phyloP scores from a whole-genome alignment of 805 yeast species.

The Candida namnaoensis region DNA sequence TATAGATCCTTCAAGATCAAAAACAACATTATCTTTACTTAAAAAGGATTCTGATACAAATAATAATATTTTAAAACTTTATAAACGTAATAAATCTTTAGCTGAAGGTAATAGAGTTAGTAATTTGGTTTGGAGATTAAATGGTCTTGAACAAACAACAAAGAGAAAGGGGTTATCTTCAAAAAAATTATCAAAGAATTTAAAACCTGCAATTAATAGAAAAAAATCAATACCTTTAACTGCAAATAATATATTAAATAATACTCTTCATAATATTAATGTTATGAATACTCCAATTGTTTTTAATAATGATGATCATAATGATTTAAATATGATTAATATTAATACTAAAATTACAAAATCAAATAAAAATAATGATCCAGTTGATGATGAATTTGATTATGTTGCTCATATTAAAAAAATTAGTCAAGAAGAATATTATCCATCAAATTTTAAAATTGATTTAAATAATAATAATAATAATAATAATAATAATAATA shows the following conservation, averaged over 20 bases:
- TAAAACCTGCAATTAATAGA: too few relatives aligned
- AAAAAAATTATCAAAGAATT: not conserved
- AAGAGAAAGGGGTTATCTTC: too few relatives aligned
- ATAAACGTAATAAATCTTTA: not conserved
- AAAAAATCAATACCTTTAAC: not conserved
- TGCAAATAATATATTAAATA: too few relatives aligned
- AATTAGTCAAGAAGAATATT: conserved; percentile 32
- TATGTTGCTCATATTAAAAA: conserved; percentile 53
- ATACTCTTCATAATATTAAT: too few relatives aligned
- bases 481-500: not conserved
- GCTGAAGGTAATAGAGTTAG: conserved; percentile 3
- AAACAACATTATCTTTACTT: not conserved
- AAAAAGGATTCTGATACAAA: not conserved
- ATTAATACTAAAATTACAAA: too few relatives aligned
- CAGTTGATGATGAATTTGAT: conserved; percentile 44
- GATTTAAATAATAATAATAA: not conserved
- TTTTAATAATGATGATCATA: too few relatives aligned
- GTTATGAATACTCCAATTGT: too few relatives aligned
- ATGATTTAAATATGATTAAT: not conserved
- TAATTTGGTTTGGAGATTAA: conserved; percentile 5
- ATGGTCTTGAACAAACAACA: not conserved
- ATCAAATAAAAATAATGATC: conserved; percentile 20
- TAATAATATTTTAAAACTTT: conserved; percentile 1
- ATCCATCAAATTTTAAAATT: not conserved
- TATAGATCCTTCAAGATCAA: not conserved